These are phyloP conservation scores for Anacardium occidentale DNA, from an alignment of 345 rosid species.

Conservation along the genomic window DNA sequence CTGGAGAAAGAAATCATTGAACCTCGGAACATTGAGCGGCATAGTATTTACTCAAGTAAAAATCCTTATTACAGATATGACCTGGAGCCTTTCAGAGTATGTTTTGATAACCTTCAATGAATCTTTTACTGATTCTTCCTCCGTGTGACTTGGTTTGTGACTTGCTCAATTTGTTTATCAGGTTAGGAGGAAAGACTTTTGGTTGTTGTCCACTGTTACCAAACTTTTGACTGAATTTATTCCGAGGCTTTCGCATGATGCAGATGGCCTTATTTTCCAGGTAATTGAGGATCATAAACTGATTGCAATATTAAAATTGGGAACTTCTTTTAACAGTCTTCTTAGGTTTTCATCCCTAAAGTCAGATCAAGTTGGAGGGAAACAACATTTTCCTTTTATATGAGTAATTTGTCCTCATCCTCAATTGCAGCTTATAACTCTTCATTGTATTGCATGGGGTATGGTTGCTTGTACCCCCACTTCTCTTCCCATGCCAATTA, in stretches of 20 bases:
- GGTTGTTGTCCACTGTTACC: slow-evolving; percentile 88
- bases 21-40: slow-evolving; percentile 90
- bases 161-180: slow-evolving; percentile 31
- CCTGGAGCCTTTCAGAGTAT: slow-evolving; percentile 93
- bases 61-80: slow-evolving; percentile 87
- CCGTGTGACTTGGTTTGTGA: slow-evolving; percentile 18
- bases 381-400: too few species aligned
- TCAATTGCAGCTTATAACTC: too few species aligned
- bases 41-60: slow-evolving; percentile 54
- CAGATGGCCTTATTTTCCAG: slow-evolving; percentile 98
- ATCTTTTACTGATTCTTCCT: not conserved
- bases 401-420: too few species aligned
- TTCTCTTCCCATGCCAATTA: too few species aligned
- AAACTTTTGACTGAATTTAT: slow-evolving; percentile 88
- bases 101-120: slow-evolving; percentile 22
- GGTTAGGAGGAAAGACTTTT: slow-evolving; percentile 98
- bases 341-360: not conserved
- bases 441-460: too few species aligned
- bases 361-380: too few species aligned
- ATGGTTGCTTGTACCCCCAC: too few species aligned
- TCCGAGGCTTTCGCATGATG: slow-evolving; percentile 95
- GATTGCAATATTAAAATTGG: slow-evolving; percentile 8
- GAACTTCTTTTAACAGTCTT: not conserved
- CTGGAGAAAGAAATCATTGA: slow-evolving; percentile 92
- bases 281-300: slow-evolving; percentile 35